A percentile compares a stretch with the other conserved stretches of the same genome.
Conservation (phyloP, 208 protist species). For the Trypanosoma brucei region DNA sequence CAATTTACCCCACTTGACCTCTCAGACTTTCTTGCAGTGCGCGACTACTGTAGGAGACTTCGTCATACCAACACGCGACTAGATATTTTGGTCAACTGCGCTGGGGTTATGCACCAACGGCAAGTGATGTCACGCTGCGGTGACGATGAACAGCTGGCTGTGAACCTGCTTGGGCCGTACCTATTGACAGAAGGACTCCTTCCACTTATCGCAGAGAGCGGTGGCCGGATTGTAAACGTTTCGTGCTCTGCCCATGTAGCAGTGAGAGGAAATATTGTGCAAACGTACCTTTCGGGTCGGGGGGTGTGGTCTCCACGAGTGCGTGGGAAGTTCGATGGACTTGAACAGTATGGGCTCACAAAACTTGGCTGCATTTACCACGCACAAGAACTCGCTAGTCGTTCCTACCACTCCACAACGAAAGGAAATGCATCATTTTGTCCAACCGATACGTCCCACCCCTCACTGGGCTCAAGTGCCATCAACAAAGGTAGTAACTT, state of each 20-base stretch:
- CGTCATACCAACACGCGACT: conserved; percentile 30
- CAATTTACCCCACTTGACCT: conserved; percentile 59
- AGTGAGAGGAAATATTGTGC: conserved; percentile 49
- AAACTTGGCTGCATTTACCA: conserved; percentile 84
- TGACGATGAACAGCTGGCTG: conserved; percentile 71
- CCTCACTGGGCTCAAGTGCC: conserved; percentile 1
- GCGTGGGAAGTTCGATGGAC: conserved; percentile 57
- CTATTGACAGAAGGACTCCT: conserved; percentile 75
- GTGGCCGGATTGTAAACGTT: conserved; percentile 74
- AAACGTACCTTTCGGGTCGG: conserved; percentile 64
- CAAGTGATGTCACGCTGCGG: conserved; percentile 60
- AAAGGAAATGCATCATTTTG: conserved; percentile 1
- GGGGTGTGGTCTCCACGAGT: conserved; percentile 62
- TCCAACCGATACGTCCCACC: neutral
- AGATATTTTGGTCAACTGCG: conserved; percentile 75
- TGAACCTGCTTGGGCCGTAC: conserved; percentile 72
- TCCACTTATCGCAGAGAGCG: conserved; percentile 52
- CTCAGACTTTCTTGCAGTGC: conserved; percentile 68
- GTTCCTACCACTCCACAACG: conserved; percentile 39
- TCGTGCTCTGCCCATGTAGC: conserved; percentile 64
- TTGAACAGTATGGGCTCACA: conserved; percentile 85
- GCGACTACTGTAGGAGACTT: conserved; percentile 59
- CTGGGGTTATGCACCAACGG: conserved; percentile 54
- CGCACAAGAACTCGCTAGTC: conserved; percentile 69
- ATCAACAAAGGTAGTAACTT: conserved; percentile 18